phyloP scores from a whole-genome alignment of 805 yeast species.

The Candida hungchunana region DNA sequence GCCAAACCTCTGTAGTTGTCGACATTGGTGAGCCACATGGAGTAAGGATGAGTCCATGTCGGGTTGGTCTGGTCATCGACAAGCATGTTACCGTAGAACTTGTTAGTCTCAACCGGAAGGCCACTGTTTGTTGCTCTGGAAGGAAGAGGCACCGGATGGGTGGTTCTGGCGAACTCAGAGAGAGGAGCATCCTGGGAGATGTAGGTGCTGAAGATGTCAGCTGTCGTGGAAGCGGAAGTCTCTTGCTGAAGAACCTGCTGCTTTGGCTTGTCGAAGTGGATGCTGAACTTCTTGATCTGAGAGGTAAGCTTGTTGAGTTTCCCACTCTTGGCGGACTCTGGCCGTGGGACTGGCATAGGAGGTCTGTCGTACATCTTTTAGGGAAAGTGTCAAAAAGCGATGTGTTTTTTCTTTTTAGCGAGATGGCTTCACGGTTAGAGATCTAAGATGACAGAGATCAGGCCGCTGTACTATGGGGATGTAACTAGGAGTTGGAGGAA shows the following conservation, averaged over 20 bases:
- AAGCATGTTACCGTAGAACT: constrained; percentile 70
- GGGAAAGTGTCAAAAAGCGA: neutral
- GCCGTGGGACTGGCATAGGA: constrained; percentile 28
- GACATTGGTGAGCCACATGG: constrained; percentile 61
- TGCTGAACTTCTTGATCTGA: constrained; percentile 17
- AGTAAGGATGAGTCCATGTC: constrained; percentile 80
- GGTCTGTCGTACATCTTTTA: constrained; percentile 27
- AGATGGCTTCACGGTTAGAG: no score
- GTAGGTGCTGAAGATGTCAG: constrained; percentile 38
- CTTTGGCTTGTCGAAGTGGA: constrained; percentile 2
- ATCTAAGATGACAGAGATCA: constrained; percentile 12
- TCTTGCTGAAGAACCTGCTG: constrained; percentile 5
- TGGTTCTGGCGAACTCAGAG: constrained; percentile 31
- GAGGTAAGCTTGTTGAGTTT: constrained; percentile 11
- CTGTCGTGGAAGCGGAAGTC: constrained; percentile 4
- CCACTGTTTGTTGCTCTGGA: constrained; percentile 19
- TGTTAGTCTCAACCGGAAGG: constrained; percentile 65
- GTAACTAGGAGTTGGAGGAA: no score
- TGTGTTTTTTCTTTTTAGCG: neutral
- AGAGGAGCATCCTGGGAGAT: constrained; percentile 43
- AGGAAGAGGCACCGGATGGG: constrained; percentile 29
- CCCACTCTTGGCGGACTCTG: constrained; percentile 1
- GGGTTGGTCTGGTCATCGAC: constrained; percentile 65
- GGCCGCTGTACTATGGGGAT: no score
- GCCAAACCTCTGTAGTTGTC: constrained; percentile 54